Evolutionary conservation across 129 eudicot species (phyloP), one percentile per base, ranked within the genome.

Genomic region (Helianthus tuberosus): DNA sequence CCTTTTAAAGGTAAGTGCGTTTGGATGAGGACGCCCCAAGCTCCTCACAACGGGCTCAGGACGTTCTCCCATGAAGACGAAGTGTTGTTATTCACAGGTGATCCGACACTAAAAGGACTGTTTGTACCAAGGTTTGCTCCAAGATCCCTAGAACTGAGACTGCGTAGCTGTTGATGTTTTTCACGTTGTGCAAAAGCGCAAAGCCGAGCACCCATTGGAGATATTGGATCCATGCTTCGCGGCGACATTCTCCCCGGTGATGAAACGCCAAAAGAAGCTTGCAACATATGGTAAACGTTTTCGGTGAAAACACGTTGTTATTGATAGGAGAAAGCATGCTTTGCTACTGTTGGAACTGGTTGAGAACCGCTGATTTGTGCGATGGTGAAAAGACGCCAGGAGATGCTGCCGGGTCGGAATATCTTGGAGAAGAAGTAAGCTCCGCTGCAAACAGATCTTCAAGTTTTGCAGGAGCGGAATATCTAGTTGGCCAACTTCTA

Each of bases 321-420:
- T 84, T 93, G 32, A 93, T 83, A 4, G 98, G 97, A 11, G 98
- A 86, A 52, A 93, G 84, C 80, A 94, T 79, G 86, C 78, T 90
- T 74, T 90, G 98, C 77, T 89, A 96, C 81, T 88, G 98, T 50
- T 90, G 98, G 46, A 93, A 90, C 75, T 88, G 96, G 62, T 86
- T 94, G 8, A 90, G 76, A 64, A 84, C 77, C 17, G 96, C 90
- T 0, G 96, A 87, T 54, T 89, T 94, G 82, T 90, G 97, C 1
- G 93, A 76, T 1, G 97, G 98, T 44, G 98, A 90, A 66, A 93
- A 93, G 23, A 82, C 84, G 53, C 89, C 88, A 58, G 80, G 63
- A 44, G 84, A 75, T 49, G 82, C 88, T 15, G 80, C 77, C 66
- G 78, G 89, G 74, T 93, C 98, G 16, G 89, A 78, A 64, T 80